Percentiles rank a stretch among this genome's conserved stretches.
phyloP scores from a whole-genome alignment of 2,329 filamentous ascomycete genomes.

The Endocalyx cinctus region DNA sequence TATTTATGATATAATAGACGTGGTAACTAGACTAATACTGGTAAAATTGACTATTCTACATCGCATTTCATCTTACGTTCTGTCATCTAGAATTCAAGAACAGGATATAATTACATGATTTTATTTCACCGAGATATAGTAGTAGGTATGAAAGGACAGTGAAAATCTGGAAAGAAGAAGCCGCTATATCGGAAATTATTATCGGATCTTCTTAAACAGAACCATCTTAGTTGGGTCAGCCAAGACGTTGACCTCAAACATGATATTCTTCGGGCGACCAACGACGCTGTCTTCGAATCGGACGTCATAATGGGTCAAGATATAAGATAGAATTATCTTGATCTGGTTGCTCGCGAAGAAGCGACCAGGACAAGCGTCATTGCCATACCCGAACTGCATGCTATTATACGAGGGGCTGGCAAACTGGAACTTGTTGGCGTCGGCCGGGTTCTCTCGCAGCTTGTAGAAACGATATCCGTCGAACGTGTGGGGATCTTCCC shows the following conservation, averaged over 20 bases:
- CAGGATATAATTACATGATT: too few relatives aligned
- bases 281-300: slow-evolving; percentile 17
- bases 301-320: slow-evolving; percentile 22
- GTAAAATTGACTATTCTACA: too few relatives aligned
- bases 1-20: too few relatives aligned
- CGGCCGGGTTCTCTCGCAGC: slow-evolving; percentile 15
- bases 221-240: slow-evolving; percentile 21
- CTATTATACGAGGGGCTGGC: slow-evolving; percentile 27
- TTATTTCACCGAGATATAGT: too few relatives aligned
- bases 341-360: slow-evolving; percentile 37
- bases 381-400: slow-evolving; percentile 34
- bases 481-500: slow-evolving; percentile 19
- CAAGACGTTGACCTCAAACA: slow-evolving; percentile 26
- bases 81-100: too few relatives aligned
- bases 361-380: slow-evolving; percentile 35
- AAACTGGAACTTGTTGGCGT: slow-evolving; percentile 26
- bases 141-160: too few relatives aligned
- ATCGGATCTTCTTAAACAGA: slow-evolving; percentile 19
- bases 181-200: too few relatives aligned
- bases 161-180: too few relatives aligned
- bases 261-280: slow-evolving; percentile 19
- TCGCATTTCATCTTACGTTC: too few relatives aligned
- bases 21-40: too few relatives aligned
- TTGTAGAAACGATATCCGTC: slow-evolving; percentile 25
- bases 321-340: slow-evolving; percentile 26